Evolutionary conservation across 192 early-diverging fungal genomes (phyloP).

Genomic region (Coemansia sp.): DNA sequence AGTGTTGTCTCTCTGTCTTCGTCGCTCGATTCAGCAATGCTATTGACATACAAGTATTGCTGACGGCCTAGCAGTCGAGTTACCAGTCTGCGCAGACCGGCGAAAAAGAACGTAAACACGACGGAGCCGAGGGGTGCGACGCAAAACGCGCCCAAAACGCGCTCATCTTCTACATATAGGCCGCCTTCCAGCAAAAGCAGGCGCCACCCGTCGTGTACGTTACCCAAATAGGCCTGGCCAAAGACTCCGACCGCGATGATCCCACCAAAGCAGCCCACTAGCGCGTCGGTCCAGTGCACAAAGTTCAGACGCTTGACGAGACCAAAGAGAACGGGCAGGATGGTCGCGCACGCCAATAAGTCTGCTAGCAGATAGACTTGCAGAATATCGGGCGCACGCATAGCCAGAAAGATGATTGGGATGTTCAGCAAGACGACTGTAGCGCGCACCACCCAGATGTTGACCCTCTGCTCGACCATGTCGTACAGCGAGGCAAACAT

Average conservation of each 20-base stretch:
- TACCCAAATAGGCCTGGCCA: conserved; percentile 58
- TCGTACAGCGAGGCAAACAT: conserved; percentile 69
- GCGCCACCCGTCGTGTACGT: conserved; percentile 56
- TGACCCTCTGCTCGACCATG: conserved; percentile 53
- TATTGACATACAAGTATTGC: conserved; percentile 38
- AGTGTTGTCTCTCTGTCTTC: not conserved
- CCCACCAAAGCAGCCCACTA: conserved; percentile 60
- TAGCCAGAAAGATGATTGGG: conserved; percentile 60
- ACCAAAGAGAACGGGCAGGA: conserved; percentile 62
- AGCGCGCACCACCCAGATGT: conserved; percentile 52
- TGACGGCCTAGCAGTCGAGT: conserved; percentile 30
- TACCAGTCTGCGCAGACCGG: conserved; percentile 39
- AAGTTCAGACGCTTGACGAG: conserved; percentile 57
- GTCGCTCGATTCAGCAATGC: conserved; percentile 7
- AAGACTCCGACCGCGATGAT: conserved; percentile 59
- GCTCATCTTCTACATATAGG: conserved; percentile 60
- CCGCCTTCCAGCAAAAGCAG: conserved; percentile 55
- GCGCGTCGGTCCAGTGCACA: conserved; percentile 58
- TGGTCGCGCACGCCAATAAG: conserved; percentile 63
- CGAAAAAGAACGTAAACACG: conserved; percentile 45
- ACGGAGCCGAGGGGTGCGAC: conserved; percentile 58
- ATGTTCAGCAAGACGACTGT: conserved; percentile 56
- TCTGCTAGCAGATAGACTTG: conserved; percentile 68
- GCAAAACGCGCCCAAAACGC: conserved; percentile 63
- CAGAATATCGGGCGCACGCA: conserved; percentile 63